Evolutionary conservation across 1,139 yeast species (phyloP).

Genomic region (Yamadazyma songkhlaensis): DNA sequence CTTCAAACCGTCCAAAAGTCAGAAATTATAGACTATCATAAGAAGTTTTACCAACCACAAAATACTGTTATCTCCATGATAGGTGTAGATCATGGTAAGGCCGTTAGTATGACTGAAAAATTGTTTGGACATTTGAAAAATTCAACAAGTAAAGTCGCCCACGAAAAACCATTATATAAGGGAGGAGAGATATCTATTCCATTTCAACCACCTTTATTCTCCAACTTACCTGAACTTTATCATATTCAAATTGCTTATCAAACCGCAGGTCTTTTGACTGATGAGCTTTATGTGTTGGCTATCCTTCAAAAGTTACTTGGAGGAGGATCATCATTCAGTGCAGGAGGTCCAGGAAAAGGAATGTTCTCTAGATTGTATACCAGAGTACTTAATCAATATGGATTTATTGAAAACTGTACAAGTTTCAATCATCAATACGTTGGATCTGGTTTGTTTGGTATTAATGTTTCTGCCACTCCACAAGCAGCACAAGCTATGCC

Average conservation of each 20-base stretch:
- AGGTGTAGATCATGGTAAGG: conserved; percentile 74
- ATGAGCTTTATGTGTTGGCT: conserved; percentile 88
- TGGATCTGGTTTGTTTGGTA: conserved; percentile 90
- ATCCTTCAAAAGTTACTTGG: conserved; percentile 91
- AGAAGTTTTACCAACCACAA: conserved; percentile 72
- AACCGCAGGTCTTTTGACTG: conserved; percentile 79
- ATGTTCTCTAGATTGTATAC: conserved; percentile 95
- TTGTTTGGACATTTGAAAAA: conserved; percentile 33
- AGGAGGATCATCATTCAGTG: conserved; percentile 96
- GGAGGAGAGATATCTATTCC: conserved; percentile 81
- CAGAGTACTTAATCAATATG: conserved; percentile 85
- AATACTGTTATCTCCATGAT: conserved; percentile 84
- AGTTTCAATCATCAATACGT: conserved; percentile 89
- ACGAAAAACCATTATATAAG: conserved; percentile 57
- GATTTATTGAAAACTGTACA: conserved; percentile 85
- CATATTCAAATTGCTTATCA: conserved; percentile 89
- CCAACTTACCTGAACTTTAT: conserved; percentile 76
- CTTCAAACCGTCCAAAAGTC: conserved; percentile 53
- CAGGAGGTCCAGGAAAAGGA: conserved; percentile 99
- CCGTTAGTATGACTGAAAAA: conserved; percentile 62
- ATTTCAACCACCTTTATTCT: conserved; percentile 61
- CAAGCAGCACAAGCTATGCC: conserved; percentile 82
- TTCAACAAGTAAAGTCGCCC: conserved; percentile 20
- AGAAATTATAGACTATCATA: conserved; percentile 61
- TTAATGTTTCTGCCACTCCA: conserved; percentile 80